Conservation (phyloP, 2,329 filamentous ascomycete species). For the Lachnellula occidentalis region DNA sequence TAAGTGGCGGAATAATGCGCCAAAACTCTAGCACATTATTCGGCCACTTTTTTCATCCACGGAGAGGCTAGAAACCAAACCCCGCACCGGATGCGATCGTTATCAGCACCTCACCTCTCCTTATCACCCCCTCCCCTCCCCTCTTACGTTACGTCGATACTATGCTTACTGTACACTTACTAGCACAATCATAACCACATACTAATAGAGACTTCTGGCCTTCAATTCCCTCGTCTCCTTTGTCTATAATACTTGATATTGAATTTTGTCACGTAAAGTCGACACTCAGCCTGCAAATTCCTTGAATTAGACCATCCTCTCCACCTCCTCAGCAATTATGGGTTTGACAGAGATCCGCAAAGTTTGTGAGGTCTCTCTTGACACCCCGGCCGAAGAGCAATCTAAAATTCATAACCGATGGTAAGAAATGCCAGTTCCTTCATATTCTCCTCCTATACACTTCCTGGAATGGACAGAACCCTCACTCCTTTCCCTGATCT, state of each 20-base stretch:
- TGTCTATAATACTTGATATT: background rate
- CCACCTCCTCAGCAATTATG: slow-evolving; percentile 32
- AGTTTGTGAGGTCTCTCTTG: slow-evolving; percentile 66
- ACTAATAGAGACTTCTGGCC: background rate
- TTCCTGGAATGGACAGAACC: too few species aligned
- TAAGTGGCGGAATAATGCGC: too few species aligned
- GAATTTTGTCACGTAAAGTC: background rate
- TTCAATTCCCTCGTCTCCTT: background rate
- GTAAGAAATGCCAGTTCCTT: too few species aligned
- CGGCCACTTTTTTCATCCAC: too few species aligned
- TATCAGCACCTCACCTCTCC: background rate
- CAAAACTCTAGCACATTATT: too few species aligned
- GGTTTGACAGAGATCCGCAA: slow-evolving; percentile 57
- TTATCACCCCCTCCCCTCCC: background rate
- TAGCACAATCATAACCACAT: background rate
- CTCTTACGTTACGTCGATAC: background rate
- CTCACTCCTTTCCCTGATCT: too few species aligned
- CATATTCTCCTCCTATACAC: too few species aligned
- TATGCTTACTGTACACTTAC: too few species aligned
- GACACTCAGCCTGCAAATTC: background rate
- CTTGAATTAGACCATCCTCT: background rate
- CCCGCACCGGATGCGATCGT: slow-evolving; percentile 1
- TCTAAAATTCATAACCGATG: slow-evolving; percentile 75
- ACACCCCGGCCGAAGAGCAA: slow-evolving; percentile 67
- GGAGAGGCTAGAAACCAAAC: background rate